A percentile compares a stretch with the other conserved stretches of the same genome.
phyloP scores from a whole-genome alignment of 768 basidiomycete genomes.

The Baorangia bicolor region DNA sequence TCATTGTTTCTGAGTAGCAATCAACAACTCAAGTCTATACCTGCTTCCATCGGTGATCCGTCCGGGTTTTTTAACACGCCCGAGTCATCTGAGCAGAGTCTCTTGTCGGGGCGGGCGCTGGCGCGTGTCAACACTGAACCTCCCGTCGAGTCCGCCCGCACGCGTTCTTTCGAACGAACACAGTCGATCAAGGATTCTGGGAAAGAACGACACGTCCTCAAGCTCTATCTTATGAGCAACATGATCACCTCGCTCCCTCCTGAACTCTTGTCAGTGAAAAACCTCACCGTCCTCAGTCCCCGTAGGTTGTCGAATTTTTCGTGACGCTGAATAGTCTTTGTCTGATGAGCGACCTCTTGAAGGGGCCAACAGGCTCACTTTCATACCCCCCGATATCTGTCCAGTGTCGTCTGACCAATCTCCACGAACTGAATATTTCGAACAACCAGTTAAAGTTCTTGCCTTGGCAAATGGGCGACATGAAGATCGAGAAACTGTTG shows the following conservation, averaged over 20 bases:
- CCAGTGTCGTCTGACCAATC: constrained; percentile 46
- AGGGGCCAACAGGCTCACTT: constrained; percentile 58
- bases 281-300: constrained; percentile 61
- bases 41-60: constrained; percentile 46
- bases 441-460: constrained; percentile 58
- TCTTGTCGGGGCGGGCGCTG: constrained; percentile 27
- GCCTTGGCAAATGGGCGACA: constrained; percentile 62
- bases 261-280: constrained; percentile 55
- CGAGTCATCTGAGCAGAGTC: constrained; percentile 32
- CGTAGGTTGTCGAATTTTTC: constrained; percentile 42
- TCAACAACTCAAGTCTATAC: constrained; percentile 46
- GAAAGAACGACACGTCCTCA: constrained; percentile 48
- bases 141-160: constrained; percentile 16
- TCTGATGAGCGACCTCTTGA: not conserved
- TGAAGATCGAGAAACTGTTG: constrained; percentile 48
- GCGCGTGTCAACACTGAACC: constrained; percentile 39
- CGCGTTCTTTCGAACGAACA: constrained; percentile 27
- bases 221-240: constrained; percentile 58
- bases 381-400: constrained; percentile 65
- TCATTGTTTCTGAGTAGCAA: constrained; percentile 32
- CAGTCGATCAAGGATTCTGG: constrained; percentile 33
- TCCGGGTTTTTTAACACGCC: constrained; percentile 45
- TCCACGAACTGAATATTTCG: constrained; percentile 61
- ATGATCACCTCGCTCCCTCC: constrained; percentile 51
- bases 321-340: not conserved